Evolutionary conservation across 495 filamentous ascomycete genomes (phyloP).

Genomic region (Parathielavia hyrcaniae): DNA sequence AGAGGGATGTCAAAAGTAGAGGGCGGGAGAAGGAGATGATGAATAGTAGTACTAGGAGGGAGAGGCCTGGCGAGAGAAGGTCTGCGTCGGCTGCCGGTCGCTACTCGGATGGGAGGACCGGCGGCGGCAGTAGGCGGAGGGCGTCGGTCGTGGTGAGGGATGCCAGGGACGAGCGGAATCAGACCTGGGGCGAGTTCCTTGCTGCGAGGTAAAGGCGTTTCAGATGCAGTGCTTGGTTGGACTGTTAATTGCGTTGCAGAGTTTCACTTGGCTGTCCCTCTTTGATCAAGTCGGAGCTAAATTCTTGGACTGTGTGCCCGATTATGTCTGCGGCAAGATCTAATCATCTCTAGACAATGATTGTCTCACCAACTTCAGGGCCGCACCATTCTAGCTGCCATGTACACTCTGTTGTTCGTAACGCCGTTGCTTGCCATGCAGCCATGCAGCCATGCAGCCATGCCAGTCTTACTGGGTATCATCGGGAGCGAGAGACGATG

Average conservation of each 20-base stretch:
- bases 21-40: slow-evolving; percentile 14
- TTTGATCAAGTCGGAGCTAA: no score
- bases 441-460: neutral
- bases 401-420: neutral
- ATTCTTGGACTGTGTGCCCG: no score
- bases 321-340: no score
- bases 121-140: neutral
- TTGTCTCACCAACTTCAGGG: no score
- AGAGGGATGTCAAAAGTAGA: slow-evolving; percentile 9
- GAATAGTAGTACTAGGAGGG: neutral
- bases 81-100: slow-evolving; percentile 9
- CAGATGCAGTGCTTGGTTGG: no score
- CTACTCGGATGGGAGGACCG: neutral
- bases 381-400: neutral
- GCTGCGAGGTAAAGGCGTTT: neutral
- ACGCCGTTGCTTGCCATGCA: neutral
- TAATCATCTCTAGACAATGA: no score
- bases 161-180: neutral
- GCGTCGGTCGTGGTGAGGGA: slow-evolving; percentile 4
- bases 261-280: no score
- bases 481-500: slow-evolving; percentile 4
- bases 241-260: no score
- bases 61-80: neutral
- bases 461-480: slow-evolving; percentile 4
- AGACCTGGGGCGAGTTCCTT: slow-evolving; percentile 4